Percentiles rank a stretch among this genome's conserved stretches.
These are phyloP conservation scores for Nectriaceae sp. DNA, from an alignment of 2,329 filamentous ascomycete genomes.

Conservation along the genomic window DNA sequence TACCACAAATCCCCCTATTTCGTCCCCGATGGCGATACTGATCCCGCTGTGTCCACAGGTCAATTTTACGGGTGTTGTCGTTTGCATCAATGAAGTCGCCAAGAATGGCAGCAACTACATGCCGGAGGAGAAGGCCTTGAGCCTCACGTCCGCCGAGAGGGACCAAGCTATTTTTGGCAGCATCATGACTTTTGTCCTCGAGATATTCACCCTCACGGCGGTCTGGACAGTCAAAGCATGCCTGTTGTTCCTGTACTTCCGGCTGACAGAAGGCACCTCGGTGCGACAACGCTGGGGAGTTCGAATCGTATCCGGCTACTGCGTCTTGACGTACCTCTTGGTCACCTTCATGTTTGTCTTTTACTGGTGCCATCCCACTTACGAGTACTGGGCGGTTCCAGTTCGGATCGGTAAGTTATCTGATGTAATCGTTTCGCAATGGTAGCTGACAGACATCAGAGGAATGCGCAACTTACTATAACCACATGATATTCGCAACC, in stretches of 20 bases:
- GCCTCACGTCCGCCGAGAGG: constrained; percentile 48
- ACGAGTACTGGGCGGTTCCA: constrained; percentile 54
- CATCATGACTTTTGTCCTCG: constrained; percentile 54
- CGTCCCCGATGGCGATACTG: background rate
- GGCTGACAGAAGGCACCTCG: constrained; percentile 45
- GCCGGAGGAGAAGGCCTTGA: constrained; percentile 34
- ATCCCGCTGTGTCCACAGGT: constrained; percentile 17
- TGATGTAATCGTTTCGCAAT: background rate
- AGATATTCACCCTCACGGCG: constrained; percentile 52
- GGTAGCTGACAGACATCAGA: constrained; percentile 20
- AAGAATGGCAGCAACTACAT: constrained; percentile 48
- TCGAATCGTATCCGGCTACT: constrained; percentile 45
- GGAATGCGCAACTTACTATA: constrained; percentile 47
- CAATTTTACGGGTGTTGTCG: constrained; percentile 43
- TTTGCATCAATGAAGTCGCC: constrained; percentile 44
- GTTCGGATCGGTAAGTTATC: constrained; percentile 32
- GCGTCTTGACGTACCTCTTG: constrained; percentile 45
- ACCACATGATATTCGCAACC: constrained; percentile 49
- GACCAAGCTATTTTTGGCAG: constrained; percentile 49
- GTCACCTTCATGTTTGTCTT: constrained; percentile 53
- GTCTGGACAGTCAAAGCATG: constrained; percentile 57
- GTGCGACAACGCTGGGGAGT: constrained; percentile 39
- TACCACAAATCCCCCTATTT: constrained; percentile 10
- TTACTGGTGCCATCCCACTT: constrained; percentile 55
- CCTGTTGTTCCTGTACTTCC: constrained; percentile 52